Evolutionary conservation across 2,329 filamentous ascomycete species (phyloP).

Genomic region (Nigrospora oryzae): DNA sequence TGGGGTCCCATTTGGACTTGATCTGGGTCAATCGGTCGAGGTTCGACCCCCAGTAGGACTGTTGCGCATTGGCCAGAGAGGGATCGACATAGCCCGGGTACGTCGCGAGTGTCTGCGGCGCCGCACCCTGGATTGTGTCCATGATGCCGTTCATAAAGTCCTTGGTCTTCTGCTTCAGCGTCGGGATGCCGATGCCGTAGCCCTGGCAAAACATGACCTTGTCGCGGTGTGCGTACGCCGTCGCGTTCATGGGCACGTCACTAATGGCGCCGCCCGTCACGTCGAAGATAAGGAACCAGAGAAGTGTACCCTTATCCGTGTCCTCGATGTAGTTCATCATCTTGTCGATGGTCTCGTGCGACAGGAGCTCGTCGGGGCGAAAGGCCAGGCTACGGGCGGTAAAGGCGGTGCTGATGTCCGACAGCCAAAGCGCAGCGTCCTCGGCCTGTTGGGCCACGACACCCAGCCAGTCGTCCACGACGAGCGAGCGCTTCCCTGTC

Average conservation of each 20-base stretch:
- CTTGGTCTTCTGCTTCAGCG: constrained; percentile 34
- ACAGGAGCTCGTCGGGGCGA: constrained; percentile 35
- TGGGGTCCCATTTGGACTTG: constrained; percentile 44
- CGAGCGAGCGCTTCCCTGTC: constrained; percentile 28
- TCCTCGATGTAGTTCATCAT: constrained; percentile 46
- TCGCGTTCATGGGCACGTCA: constrained; percentile 45
- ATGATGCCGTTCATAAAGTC: constrained; percentile 45
- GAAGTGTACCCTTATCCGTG: constrained; percentile 37
- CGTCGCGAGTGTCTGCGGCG: constrained; percentile 33
- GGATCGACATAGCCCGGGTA: constrained; percentile 59
- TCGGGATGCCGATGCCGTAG: constrained; percentile 44
- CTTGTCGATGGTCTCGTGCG: constrained; percentile 31
- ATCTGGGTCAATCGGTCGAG: constrained; percentile 35
- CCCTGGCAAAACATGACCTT: constrained; percentile 56
- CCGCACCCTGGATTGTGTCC: constrained; percentile 26
- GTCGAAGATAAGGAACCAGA: constrained; percentile 58
- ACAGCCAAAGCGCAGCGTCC: constrained; percentile 35
- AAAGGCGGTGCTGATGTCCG: constrained; percentile 40
- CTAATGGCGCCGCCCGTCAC: constrained; percentile 50
- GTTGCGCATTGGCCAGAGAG: constrained; percentile 33
- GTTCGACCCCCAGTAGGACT: constrained; percentile 48
- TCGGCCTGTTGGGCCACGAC: constrained; percentile 45
- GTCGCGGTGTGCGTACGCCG: constrained; percentile 56
- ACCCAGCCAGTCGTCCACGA: constrained; percentile 55
- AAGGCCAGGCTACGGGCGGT: constrained; percentile 51